Evolutionary conservation across 2,329 filamentous ascomycete species (phyloP).

Genomic region (Claviceps humidiphila): DNA sequence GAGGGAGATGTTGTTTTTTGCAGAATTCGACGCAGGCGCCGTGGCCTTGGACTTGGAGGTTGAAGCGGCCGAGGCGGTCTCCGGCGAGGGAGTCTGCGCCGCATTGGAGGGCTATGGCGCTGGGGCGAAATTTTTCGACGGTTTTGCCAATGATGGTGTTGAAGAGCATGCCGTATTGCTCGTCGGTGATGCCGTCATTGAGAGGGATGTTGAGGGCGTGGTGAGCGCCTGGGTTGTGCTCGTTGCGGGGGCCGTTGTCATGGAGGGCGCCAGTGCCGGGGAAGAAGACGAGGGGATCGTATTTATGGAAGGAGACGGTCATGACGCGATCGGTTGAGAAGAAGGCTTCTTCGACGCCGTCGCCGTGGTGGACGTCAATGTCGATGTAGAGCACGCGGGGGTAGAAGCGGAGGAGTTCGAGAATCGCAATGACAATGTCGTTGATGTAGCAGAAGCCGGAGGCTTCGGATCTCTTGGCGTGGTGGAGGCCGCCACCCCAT

Average conservation of each 20-base stretch:
- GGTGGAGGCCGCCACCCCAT: constrained; percentile 93
- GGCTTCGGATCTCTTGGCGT: constrained; percentile 87
- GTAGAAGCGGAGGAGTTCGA: constrained; percentile 71
- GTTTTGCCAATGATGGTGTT: constrained; percentile 65
- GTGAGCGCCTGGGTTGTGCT: constrained; percentile 76
- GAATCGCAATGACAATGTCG: constrained; percentile 87
- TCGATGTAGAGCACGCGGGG: constrained; percentile 88
- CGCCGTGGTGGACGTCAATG: constrained; percentile 84
- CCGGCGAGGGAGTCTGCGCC: constrained; percentile 90
- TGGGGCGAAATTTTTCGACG: constrained; percentile 72
- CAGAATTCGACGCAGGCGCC: constrained; percentile 82
- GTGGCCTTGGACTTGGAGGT: constrained; percentile 89
- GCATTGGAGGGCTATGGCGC: constrained; percentile 87
- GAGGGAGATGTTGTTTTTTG: constrained; percentile 65
- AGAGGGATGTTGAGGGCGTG: constrained; percentile 85
- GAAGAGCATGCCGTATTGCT: constrained; percentile 79
- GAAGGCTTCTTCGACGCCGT: constrained; percentile 84
- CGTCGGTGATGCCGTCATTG: constrained; percentile 81
- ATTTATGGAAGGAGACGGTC: constrained; percentile 94
- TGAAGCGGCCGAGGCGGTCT: constrained; percentile 88
- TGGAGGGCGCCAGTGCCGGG: constrained; percentile 81
- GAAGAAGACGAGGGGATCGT: constrained; percentile 73
- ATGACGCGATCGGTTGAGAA: constrained; percentile 82
- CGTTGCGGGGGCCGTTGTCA: constrained; percentile 70
- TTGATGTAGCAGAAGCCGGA: constrained; percentile 98